phyloP scores from a whole-genome alignment of 169 alveolate species.

The Toxoplasma gondii region DNA sequence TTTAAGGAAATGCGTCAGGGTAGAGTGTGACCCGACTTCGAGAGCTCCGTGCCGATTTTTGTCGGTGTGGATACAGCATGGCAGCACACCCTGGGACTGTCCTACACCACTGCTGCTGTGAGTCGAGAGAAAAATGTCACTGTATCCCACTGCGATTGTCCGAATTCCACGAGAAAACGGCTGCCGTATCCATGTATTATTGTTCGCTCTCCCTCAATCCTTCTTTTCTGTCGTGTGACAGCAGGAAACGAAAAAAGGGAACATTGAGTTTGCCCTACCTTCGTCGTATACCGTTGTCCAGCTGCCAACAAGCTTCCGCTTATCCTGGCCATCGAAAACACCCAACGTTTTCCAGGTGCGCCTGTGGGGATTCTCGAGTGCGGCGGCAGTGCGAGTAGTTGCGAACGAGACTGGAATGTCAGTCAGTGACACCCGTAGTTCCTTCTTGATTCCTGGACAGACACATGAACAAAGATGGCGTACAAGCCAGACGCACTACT shows the following conservation, averaged over 20 bases:
- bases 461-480: not conserved
- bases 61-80: not conserved
- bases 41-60: not conserved
- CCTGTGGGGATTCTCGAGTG: constrained; percentile 51
- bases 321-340: constrained; percentile 58
- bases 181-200: too few relatives aligned
- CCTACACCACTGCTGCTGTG: too few relatives aligned
- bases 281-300: constrained; percentile 80
- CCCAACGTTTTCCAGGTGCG: constrained; percentile 69
- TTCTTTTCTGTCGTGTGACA: too few relatives aligned
- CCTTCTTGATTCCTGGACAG: constrained; percentile 39
- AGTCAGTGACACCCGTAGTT: not conserved
- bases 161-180: too few relatives aligned
- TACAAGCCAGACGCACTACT: not conserved
- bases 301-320: constrained; percentile 58
- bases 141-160: too few relatives aligned
- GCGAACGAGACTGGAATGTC: constrained; percentile 18
- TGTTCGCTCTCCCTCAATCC: too few relatives aligned
- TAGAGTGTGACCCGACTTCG: not conserved
- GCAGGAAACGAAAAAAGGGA: not conserved
- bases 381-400: not conserved
- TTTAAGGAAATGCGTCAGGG: not conserved
- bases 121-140: too few relatives aligned
- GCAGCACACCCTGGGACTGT: too few relatives aligned
- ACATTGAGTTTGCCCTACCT: constrained; percentile 40